phyloP scores from a whole-genome alignment of 1,284 basidiomycete species.

The Ceratorhiza oryzae-sativae region DNA sequence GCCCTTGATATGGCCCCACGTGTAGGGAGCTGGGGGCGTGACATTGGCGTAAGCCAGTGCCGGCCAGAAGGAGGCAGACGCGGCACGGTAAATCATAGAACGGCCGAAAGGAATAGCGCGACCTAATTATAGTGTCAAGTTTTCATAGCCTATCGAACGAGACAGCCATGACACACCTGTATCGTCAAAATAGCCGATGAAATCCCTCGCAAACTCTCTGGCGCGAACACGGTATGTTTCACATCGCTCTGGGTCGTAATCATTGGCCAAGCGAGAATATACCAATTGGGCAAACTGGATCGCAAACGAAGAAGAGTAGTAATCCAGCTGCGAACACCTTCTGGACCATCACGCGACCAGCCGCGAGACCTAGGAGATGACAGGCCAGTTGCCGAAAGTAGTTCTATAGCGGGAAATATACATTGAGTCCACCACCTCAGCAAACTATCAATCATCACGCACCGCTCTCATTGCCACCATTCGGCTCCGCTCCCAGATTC shows the following conservation, averaged over 20 bases:
- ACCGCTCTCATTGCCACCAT: constrained; percentile 31
- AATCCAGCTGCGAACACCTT: constrained; percentile 78
- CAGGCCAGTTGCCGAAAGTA: not conserved
- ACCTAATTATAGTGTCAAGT: constrained; percentile 53
- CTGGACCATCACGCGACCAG: constrained; percentile 79
- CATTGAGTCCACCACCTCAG: not conserved
- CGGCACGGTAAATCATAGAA: constrained; percentile 78
- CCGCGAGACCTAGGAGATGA: constrained; percentile 50
- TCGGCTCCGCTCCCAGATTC: constrained; percentile 47
- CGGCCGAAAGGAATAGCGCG: constrained; percentile 78
- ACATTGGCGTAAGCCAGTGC: constrained; percentile 75
- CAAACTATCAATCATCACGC: not conserved
- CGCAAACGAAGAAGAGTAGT: constrained; percentile 80
- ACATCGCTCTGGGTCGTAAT: constrained; percentile 68
- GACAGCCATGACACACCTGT: constrained; percentile 57
- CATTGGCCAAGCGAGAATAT: constrained; percentile 70
- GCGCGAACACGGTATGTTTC: constrained; percentile 71
- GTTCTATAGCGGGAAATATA: not conserved
- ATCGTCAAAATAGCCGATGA: constrained; percentile 76
- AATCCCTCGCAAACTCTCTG: constrained; percentile 68
- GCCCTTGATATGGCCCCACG: constrained; percentile 77
- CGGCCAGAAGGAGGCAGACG: constrained; percentile 79
- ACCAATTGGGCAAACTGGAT: constrained; percentile 77
- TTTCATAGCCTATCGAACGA: too few relatives aligned
- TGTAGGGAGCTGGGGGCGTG: constrained; percentile 69